Evolutionary conservation across 345 rosid species (phyloP).

Genomic region (Populus ilicifolia): DNA sequence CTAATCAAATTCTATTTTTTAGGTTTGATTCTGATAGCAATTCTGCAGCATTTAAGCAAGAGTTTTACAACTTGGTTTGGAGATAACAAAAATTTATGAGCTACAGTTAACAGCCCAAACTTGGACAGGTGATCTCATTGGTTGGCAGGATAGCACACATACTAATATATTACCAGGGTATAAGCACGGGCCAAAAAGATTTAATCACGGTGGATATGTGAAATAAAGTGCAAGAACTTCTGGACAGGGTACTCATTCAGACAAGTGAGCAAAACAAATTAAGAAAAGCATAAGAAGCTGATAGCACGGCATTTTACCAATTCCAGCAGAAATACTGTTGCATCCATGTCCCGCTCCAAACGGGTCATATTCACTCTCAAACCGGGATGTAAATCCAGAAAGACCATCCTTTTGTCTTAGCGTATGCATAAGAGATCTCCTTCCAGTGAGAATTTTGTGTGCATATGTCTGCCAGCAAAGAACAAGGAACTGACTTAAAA

Average conservation of each 20-base stretch:
- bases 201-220: background rate
- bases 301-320: slow-evolving; percentile 46
- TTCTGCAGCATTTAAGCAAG: background rate
- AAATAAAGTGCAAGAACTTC: background rate
- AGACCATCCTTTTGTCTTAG: slow-evolving; percentile 57
- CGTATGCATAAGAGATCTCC: slow-evolving; percentile 61
- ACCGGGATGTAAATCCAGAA: slow-evolving; percentile 58
- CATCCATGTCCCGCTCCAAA: slow-evolving; percentile 91
- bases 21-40: background rate
- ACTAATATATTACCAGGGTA: background rate
- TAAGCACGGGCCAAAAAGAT: background rate
- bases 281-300: background rate
- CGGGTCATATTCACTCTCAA: slow-evolving; percentile 82
- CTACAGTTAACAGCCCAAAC: background rate
- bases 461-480: slow-evolving; percentile 63
- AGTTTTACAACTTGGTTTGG: background rate
- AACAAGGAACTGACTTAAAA: slow-evolving; percentile 1
- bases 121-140: background rate
- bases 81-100: background rate
- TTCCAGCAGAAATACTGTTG: slow-evolving; percentile 88
- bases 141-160: background rate
- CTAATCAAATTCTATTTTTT: background rate
- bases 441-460: slow-evolving; percentile 79
- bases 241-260: background rate
- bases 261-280: background rate